Percentiles rank a stretch among this genome's conserved stretches.
phyloP scores from a whole-genome alignment of 108 stramenopile genomes.

The Cyclotella atomus region DNA sequence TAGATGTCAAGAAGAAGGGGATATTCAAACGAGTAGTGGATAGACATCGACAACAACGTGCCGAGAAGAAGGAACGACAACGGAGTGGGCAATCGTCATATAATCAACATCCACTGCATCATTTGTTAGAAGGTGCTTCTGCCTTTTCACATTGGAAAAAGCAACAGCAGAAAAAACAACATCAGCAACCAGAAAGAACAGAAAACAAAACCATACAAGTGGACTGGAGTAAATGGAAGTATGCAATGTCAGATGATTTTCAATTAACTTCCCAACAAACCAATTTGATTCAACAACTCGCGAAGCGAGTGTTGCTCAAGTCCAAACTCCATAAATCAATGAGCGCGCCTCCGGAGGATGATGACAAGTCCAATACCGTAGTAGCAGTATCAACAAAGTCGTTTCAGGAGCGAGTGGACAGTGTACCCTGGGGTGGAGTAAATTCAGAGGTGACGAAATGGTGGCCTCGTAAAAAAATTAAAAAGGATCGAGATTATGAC shows the following conservation, averaged over 20 bases:
- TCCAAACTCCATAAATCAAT: neutral
- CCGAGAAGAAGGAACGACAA: conserved; percentile 4
- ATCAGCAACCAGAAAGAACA: neutral
- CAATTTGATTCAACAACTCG: conserved; percentile 22
- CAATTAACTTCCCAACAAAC: conserved; percentile 24
- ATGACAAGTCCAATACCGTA: too few species aligned
- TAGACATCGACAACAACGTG: conserved; percentile 10
- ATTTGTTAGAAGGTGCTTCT: conserved; percentile 43
- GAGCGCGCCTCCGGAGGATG: too few species aligned
- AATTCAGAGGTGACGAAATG: conserved; percentile 23
- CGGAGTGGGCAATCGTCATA: conserved; percentile 7
- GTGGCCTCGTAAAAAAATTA: conserved; percentile 32
- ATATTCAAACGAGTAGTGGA: conserved; percentile 10
- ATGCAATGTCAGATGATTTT: conserved; percentile 47
- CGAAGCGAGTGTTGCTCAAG: conserved; percentile 21
- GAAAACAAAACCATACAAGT: conserved; percentile 7
- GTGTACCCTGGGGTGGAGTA: conserved; percentile 43
- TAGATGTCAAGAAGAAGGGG: neutral
- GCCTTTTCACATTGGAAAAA: conserved; percentile 26
- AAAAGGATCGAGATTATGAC: neutral
- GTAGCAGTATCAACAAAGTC: neutral
- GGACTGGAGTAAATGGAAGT: conserved; percentile 50
- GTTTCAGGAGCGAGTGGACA: conserved; percentile 34
- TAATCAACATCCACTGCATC: conserved; percentile 35
- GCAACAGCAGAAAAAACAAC: conserved; percentile 3